phyloP scores from a whole-genome alignment of 306 rosid genomes.

The Rubus parviflorus region DNA sequence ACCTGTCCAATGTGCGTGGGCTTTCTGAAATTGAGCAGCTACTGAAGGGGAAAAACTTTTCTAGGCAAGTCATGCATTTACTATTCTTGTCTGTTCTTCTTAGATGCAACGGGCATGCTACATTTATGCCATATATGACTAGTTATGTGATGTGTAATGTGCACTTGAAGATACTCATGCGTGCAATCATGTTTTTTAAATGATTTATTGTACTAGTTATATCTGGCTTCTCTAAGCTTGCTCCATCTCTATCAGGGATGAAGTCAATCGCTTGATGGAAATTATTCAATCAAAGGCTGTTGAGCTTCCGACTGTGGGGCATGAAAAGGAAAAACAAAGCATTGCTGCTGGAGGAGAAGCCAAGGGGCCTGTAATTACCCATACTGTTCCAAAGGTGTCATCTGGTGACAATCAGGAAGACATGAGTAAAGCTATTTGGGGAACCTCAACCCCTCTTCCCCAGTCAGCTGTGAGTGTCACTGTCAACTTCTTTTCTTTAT shows the following conservation, averaged over 20 bases:
- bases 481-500: constrained; percentile 20
- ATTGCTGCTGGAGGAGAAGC: constrained; percentile 35
- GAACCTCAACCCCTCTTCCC: constrained; percentile 51
- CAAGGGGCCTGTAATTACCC: constrained; percentile 31
- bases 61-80: constrained; percentile 35
- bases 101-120: background rate
- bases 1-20: constrained; percentile 21
- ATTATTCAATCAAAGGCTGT: constrained; percentile 65
- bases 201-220: background rate
- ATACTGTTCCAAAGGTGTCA: constrained; percentile 28
- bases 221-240: constrained; percentile 8
- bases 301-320: constrained; percentile 42
- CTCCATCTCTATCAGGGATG: constrained; percentile 52
- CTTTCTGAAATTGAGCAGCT: constrained; percentile 44
- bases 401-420: constrained; percentile 47
- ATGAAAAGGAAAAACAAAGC: constrained; percentile 33
- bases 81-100: background rate
- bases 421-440: constrained; percentile 38
- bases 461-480: constrained; percentile 50
- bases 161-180: background rate
- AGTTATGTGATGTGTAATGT: background rate
- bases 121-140: background rate
- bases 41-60: constrained; percentile 45
- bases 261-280: constrained; percentile 57
- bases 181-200: background rate